phyloP scores from a whole-genome alignment of 2,329 filamentous ascomycete species.

The Fusarium ramigenum region DNA sequence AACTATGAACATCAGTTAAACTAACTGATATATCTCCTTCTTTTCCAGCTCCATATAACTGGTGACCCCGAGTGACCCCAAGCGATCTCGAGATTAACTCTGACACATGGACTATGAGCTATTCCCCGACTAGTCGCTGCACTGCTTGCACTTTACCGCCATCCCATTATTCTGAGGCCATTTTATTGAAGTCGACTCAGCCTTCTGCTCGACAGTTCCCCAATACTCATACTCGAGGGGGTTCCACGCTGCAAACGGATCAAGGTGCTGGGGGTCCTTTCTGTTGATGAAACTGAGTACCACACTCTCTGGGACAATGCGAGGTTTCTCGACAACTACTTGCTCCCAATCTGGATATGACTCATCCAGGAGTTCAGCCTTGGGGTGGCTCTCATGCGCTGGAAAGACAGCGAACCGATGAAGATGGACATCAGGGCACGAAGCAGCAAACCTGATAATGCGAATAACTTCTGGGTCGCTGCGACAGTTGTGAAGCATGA shows the following conservation, averaged over 20 bases:
- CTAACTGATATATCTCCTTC: neutral
- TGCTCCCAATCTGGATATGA: neutral
- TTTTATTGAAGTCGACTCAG: neutral
- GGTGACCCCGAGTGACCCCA: neutral
- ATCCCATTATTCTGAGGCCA: slow-evolving; percentile 2
- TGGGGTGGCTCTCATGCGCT: neutral
- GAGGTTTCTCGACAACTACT: too few relatives aligned
- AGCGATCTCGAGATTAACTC: neutral
- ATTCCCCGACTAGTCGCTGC: neutral
- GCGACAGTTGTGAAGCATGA: neutral
- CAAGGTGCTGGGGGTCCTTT: neutral
- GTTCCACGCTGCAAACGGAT: neutral
- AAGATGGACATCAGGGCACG: neutral
- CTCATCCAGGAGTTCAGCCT: neutral
- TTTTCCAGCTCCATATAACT: neutral
- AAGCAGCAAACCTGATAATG: neutral
- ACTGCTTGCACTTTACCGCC: neutral
- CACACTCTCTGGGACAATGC: neutral
- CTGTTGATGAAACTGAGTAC: slow-evolving; percentile 7
- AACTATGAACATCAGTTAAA: neutral
- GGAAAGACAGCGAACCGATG: slow-evolving; percentile 10
- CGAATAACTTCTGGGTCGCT: neutral
- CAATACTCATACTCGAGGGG: neutral
- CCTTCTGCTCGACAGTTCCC: neutral
- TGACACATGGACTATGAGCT: neutral